phyloP scores from a whole-genome alignment of 176 grass and related monocot genomes.

The Oryza officinalis region DNA sequence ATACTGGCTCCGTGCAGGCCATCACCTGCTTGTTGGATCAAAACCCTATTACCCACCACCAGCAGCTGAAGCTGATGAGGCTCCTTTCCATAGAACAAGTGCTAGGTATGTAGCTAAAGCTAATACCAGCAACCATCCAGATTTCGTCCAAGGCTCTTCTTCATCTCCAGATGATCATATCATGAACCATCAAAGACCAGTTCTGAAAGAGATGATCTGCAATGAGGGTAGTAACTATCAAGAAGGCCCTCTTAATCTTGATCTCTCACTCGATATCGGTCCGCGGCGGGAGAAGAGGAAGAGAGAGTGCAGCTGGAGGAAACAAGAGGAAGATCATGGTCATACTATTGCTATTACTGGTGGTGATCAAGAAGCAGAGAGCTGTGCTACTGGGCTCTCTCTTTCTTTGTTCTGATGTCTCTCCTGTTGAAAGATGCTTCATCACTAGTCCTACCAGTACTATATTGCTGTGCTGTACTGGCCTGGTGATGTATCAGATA shows the following conservation, averaged over 20 bases:
- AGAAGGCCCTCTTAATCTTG: conserved; percentile 30
- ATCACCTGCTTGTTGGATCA: conserved; percentile 20
- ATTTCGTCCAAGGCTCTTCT: neutral
- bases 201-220: neutral
- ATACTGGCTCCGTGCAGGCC: conserved; percentile 20
- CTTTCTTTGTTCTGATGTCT: conserved; percentile 33
- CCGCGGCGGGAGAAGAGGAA: neutral
- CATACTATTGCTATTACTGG: neutral
- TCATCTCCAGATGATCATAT: conserved; percentile 1
- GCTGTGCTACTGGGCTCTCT: conserved; percentile 16
- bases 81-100: neutral
- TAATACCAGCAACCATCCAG: neutral
- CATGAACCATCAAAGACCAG: conserved; percentile 16
- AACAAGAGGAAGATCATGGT: neutral
- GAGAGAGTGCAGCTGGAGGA: neutral
- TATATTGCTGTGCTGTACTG: neutral
- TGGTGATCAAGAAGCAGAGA: conserved; percentile 24
- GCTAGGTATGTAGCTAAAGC: conserved; percentile 4
- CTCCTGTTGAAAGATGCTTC: neutral
- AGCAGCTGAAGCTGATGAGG: neutral
- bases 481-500: neutral
- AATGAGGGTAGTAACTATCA: neutral
- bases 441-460: neutral
- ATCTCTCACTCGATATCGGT: conserved; percentile 30
- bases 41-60: conserved; percentile 23